Evolutionary conservation across 129 eudicot species (phyloP).

Genomic region (Flaveria ramosissima): DNA sequence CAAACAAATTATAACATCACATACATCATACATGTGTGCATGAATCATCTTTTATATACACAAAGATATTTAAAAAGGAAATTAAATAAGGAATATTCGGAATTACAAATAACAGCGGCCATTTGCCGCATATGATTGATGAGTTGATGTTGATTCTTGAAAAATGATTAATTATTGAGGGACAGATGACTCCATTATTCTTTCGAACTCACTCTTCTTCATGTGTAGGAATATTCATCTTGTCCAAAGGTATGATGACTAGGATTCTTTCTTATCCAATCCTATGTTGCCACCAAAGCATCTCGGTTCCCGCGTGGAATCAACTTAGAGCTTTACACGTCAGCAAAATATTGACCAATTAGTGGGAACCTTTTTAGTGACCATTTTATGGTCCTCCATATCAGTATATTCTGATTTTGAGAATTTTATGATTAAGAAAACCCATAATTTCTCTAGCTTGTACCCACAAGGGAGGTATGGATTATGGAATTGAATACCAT

Average conservation of each 20-base stretch:
- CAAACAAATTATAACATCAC: too few relatives aligned
- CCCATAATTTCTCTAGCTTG: constrained; percentile 28
- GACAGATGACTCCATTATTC: constrained; percentile 39
- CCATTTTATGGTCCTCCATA: constrained; percentile 36
- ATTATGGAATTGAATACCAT: not conserved
- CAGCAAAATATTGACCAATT: constrained; percentile 35
- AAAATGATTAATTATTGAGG: constrained; percentile 25
- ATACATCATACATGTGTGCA: not conserved
- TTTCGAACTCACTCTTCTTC: constrained; percentile 8
- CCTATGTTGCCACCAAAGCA: constrained; percentile 27
- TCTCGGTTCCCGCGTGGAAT: constrained; percentile 20
- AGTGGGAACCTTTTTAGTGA: constrained; percentile 45
- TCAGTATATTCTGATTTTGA: constrained; percentile 40
- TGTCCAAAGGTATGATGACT: constrained; percentile 43
- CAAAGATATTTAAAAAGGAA: not conserved
- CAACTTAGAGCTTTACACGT: constrained; percentile 31
- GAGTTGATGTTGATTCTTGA: constrained; percentile 29
- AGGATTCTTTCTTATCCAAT: constrained; percentile 37
- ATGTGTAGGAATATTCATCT: constrained; percentile 42
- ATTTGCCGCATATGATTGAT: constrained; percentile 33
- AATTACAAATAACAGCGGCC: constrained; percentile 31
- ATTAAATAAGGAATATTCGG: not conserved
- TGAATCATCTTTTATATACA: not conserved
- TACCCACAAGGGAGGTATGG: constrained; percentile 30
- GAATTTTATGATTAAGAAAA: constrained; percentile 19